Percentiles rank a stretch among this genome's conserved stretches.
phyloP scores from a whole-genome alignment of 2,329 filamentous ascomycete species.

The Penicillium sp. region DNA sequence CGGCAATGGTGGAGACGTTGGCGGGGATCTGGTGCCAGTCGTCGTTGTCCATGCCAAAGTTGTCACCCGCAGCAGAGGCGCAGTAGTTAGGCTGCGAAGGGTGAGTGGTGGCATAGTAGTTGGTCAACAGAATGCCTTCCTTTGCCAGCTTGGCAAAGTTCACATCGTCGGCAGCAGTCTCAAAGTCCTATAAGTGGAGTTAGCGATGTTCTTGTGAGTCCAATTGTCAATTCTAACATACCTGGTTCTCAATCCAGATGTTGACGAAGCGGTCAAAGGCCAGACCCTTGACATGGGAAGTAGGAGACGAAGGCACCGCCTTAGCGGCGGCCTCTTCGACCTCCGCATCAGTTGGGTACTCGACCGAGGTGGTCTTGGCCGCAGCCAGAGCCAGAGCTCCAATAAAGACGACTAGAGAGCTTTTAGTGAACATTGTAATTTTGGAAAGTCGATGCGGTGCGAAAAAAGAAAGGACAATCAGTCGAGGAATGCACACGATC shows the following conservation, averaged over 20 bases:
- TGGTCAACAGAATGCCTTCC: conserved; percentile 58
- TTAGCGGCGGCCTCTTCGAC: conserved; percentile 47
- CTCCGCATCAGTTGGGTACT: conserved; percentile 27
- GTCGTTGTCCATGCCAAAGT: conserved; percentile 68
- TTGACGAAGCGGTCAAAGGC: conserved; percentile 67
- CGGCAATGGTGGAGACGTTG: conserved; percentile 64
- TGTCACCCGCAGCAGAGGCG: conserved; percentile 63
- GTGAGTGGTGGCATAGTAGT: conserved; percentile 62
- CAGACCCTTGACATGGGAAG: conserved; percentile 63
- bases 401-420: conserved; percentile 41
- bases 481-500: conserved; percentile 9
- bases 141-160: conserved; percentile 30
- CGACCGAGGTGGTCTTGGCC: conserved; percentile 25
- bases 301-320: conserved; percentile 58
- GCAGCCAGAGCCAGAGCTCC: conserved; percentile 23
- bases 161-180: conserved; percentile 58
- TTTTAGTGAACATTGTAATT: conserved; percentile 48
- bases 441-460: conserved; percentile 1
- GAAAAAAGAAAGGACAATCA: conserved; percentile 6
- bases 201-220: conserved; percentile 37
- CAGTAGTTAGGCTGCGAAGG: conserved; percentile 74
- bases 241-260: conserved; percentile 75
- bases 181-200: conserved; percentile 48
- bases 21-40: conserved; percentile 54
- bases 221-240: conserved; percentile 41